Evolutionary conservation across 176 grass and related monocot genomes (phyloP).

Genomic region (Rhynchospora breviuscula): DNA sequence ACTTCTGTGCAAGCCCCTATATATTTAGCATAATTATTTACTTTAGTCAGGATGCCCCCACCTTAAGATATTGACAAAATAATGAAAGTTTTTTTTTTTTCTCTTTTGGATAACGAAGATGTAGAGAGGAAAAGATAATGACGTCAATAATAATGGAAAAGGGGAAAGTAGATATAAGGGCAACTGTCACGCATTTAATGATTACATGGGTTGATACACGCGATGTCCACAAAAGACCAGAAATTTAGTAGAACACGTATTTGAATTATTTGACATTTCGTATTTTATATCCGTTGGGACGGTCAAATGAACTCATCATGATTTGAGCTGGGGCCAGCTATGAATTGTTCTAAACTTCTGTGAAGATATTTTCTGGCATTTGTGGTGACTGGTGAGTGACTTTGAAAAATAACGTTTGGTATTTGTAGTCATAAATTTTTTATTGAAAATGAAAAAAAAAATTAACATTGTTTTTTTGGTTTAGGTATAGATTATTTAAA

Average conservation of each 20-base stretch:
- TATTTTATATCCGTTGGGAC: conserved; percentile 7
- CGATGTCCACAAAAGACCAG: neutral
- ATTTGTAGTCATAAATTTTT: neutral
- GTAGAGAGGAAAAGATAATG: too few relatives aligned
- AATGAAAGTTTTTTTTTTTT: too few relatives aligned
- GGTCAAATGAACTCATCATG: conserved; percentile 9
- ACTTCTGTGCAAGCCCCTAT: too few relatives aligned
- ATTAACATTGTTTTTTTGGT: neutral
- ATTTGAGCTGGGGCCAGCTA: neutral
- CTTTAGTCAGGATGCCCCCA: too few relatives aligned
- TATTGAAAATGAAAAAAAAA: neutral
- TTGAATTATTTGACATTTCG: neutral
- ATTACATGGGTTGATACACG: neutral
- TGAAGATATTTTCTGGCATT: neutral
- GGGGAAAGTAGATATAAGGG: neutral
- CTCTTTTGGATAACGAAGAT: too few relatives aligned
- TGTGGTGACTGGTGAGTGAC: neutral
- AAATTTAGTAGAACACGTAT: neutral
- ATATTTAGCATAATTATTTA: too few relatives aligned
- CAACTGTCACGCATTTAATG: neutral
- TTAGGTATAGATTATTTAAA: too few relatives aligned
- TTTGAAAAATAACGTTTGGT: neutral
- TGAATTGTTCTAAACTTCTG: neutral
- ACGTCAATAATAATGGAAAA: too few relatives aligned
- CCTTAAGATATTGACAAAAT: too few relatives aligned